These are phyloP conservation scores for Pythium chondricola DNA, from an alignment of 352 stramenopile genomes.

Conservation along the genomic window DNA sequence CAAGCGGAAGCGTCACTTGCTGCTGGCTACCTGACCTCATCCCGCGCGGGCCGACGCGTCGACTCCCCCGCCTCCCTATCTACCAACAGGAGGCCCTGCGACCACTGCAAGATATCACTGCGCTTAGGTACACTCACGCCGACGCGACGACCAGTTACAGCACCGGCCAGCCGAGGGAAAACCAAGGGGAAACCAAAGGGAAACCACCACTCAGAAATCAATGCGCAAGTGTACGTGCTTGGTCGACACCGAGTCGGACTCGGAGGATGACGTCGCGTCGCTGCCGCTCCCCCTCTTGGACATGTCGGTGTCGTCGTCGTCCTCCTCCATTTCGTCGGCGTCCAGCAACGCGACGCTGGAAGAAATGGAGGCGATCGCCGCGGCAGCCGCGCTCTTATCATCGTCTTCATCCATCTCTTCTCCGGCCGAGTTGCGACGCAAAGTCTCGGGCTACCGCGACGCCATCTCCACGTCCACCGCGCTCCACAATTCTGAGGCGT, in stretches of 20 bases:
- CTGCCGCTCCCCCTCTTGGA: background rate
- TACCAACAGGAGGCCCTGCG: too few relatives aligned
- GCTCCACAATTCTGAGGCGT: conserved; percentile 62
- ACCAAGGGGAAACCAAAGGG: too few relatives aligned
- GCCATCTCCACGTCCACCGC: conserved; percentile 57
- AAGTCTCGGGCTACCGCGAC: conserved; percentile 38
- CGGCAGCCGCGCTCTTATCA: background rate
- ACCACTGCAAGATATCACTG: too few relatives aligned
- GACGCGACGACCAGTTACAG: too few relatives aligned
- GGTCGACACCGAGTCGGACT: conserved; percentile 67
- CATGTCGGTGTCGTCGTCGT: background rate
- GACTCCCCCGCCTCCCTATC: too few relatives aligned
- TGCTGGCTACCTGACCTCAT: too few relatives aligned
- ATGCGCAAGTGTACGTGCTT: conserved; percentile 69
- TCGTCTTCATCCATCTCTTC: conserved; percentile 1
- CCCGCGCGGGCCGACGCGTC: too few relatives aligned
- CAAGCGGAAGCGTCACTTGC: too few relatives aligned
- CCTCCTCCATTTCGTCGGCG: background rate
- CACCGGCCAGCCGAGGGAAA: too few relatives aligned
- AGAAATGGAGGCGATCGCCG: background rate
- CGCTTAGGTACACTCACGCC: too few relatives aligned
- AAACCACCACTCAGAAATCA: too few relatives aligned
- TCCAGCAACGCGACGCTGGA: background rate
- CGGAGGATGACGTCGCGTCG: conserved; percentile 37
- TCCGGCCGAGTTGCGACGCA: conserved; percentile 23